Percentiles rank a stretch among this genome's conserved stretches.
phyloP scores from a whole-genome alignment of 805 yeast genomes.

The Candida morakotiae region DNA sequence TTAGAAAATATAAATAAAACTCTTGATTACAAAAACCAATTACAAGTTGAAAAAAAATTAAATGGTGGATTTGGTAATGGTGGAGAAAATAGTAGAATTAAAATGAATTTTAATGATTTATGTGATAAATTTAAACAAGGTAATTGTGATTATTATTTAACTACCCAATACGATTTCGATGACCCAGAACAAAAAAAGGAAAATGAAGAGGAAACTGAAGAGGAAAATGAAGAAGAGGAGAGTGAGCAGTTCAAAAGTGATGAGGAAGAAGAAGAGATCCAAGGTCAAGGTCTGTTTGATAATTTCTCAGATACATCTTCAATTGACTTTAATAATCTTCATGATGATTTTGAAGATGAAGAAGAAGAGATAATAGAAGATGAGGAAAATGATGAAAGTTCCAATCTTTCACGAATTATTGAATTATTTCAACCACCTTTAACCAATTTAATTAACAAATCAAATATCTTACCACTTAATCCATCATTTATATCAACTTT shows the following conservation, averaged over 20 bases:
- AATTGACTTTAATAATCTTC: constrained; percentile 25
- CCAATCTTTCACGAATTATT: constrained; percentile 26
- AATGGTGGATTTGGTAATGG: constrained; percentile 58
- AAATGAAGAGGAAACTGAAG: constrained; percentile 7
- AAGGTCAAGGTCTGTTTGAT: constrained; percentile 14
- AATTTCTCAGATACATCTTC: constrained; percentile 20
- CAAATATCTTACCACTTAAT: constrained; percentile 34
- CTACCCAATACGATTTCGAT: constrained; percentile 52
- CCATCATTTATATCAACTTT: constrained; percentile 36
- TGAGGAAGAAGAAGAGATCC: constrained; percentile 17
- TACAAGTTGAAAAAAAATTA: constrained; percentile 57
- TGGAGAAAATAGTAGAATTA: constrained; percentile 51
- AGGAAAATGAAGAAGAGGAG: constrained; percentile 15
- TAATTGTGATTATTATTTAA: constrained; percentile 47
- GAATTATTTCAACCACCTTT: constrained; percentile 64
- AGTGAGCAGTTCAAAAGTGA: too few species aligned
- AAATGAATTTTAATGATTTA: constrained; percentile 49
- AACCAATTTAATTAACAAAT: constrained; percentile 24
- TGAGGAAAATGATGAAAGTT: constrained; percentile 8
- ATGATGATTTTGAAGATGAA: constrained; percentile 47
- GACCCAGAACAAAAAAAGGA: constrained; percentile 14
- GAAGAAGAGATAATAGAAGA: constrained; percentile 16
- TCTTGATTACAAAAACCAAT: constrained; percentile 20
- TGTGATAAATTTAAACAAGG: constrained; percentile 38
- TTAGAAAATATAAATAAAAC: constrained; percentile 32